Evolutionary conservation across 495 filamentous ascomycete species (phyloP).

Genomic region (Opeltia flavorubescens): DNA sequence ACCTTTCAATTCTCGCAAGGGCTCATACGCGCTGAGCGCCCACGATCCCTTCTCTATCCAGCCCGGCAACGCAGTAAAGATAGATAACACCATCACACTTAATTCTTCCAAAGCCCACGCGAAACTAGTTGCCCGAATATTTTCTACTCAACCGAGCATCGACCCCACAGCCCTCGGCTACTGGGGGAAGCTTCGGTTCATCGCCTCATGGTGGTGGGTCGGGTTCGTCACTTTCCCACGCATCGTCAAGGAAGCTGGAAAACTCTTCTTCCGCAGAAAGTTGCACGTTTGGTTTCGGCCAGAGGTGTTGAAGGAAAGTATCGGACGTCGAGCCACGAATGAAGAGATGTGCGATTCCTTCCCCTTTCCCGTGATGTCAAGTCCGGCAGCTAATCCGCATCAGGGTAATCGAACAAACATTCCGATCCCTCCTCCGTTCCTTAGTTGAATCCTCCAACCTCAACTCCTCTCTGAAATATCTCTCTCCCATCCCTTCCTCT

Average conservation of each 20-base stretch:
- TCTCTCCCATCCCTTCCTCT: constrained; percentile 25
- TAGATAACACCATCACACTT: constrained; percentile 43
- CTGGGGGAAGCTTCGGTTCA: constrained; percentile 30
- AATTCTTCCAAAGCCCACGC: constrained; percentile 37
- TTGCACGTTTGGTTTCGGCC: constrained; percentile 45
- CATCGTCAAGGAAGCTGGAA: constrained; percentile 41
- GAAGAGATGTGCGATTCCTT: constrained; percentile 21
- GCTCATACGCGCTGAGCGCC: constrained; percentile 40
- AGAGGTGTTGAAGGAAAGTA: constrained; percentile 36
- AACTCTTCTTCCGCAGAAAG: constrained; percentile 35
- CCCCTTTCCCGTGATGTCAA: not conserved
- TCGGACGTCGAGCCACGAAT: constrained; percentile 31
- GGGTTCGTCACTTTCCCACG: constrained; percentile 47
- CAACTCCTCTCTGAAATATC: constrained; percentile 34
- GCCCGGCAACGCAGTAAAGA: constrained; percentile 19
- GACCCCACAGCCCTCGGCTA: constrained; percentile 31
- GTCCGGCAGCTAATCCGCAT: not conserved
- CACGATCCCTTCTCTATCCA: constrained; percentile 35
- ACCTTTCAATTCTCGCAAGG: constrained; percentile 54
- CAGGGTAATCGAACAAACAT: constrained; percentile 35
- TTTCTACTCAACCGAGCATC: constrained; percentile 30
- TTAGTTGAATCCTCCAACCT: constrained; percentile 27
- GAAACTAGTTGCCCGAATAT: constrained; percentile 41
- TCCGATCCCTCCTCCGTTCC: constrained; percentile 34
- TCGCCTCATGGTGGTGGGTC: constrained; percentile 46